A percentile compares a stretch with the other conserved stretches of the same genome.
Evolutionary conservation across 2,329 filamentous ascomycete genomes (phyloP).

Genomic region (Alternaria sp.): DNA sequence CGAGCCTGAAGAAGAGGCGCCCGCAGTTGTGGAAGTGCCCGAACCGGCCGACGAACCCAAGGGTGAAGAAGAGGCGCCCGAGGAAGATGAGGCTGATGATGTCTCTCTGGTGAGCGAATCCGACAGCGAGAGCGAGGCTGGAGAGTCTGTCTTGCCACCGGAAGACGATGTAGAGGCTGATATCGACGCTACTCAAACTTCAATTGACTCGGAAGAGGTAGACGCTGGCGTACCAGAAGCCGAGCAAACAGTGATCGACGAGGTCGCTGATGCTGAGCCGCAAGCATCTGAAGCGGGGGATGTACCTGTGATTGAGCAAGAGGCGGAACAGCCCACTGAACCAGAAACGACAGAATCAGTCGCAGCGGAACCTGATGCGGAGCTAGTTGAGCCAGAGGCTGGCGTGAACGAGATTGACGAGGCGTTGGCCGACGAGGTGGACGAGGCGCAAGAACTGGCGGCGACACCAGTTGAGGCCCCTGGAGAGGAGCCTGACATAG

Average conservation of each 20-base stretch:
- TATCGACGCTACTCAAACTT: not conserved
- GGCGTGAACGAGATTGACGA: not conserved
- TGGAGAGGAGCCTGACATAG: not conserved
- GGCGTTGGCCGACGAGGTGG: not conserved
- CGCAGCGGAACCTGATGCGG: slow-evolving; percentile 3
- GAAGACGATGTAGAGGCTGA: slow-evolving; percentile 5
- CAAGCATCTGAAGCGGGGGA: slow-evolving; percentile 3
- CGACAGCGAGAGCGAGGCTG: slow-evolving; percentile 4
- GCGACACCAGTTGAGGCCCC: not conserved
- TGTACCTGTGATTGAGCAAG: not conserved
- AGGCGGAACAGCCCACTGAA: slow-evolving; percentile 8
- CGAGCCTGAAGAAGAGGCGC: slow-evolving; percentile 7
- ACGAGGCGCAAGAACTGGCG: not conserved
- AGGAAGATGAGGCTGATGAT: slow-evolving; percentile 1
- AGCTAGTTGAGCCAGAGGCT: not conserved
- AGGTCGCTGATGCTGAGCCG: slow-evolving; percentile 2
- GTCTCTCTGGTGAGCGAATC: slow-evolving; percentile 2
- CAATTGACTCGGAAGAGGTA: not conserved
- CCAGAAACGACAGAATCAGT: not conserved
- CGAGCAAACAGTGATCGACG: not conserved
- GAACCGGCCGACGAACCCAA: slow-evolving; percentile 11
- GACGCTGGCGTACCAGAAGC: not conserved
- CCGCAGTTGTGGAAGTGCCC: slow-evolving; percentile 1
- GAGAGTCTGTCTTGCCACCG: not conserved
- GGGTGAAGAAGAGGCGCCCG: not conserved